A percentile compares a stretch with the other conserved stretches of the same genome.
These are phyloP conservation scores for Pythium brachiatum DNA, from an alignment of 352 stramenopile species.

Conservation along the genomic window DNA sequence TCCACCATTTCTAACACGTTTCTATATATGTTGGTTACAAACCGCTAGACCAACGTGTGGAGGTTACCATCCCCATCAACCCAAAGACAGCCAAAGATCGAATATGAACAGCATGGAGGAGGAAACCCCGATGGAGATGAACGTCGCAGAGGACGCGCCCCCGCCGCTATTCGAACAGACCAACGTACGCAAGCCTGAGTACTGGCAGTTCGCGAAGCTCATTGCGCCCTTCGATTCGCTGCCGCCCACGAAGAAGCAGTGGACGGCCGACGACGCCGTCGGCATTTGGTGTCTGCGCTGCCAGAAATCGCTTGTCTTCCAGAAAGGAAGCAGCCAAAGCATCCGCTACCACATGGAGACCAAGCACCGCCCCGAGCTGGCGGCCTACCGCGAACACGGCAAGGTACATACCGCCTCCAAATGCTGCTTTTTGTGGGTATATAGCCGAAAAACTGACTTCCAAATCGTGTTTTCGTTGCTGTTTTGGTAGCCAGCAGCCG, in stretches of 20 bases:
- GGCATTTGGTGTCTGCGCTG: conserved; percentile 53
- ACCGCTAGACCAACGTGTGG: background rate
- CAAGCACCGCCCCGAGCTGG: conserved; percentile 40
- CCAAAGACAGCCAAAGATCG: background rate
- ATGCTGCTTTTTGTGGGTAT: background rate
- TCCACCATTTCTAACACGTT: background rate
- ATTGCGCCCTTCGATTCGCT: conserved; percentile 29
- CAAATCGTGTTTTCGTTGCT: background rate
- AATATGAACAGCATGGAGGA: no score
- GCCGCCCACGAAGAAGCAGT: conserved; percentile 38
- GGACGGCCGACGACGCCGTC: conserved; percentile 43
- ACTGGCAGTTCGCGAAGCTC: conserved; percentile 48
- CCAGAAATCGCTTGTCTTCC: conserved; percentile 31
- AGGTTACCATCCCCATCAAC: background rate
- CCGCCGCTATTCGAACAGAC: conserved; percentile 44
- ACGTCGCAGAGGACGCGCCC: conserved; percentile 5
- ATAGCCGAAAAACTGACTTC: background rate
- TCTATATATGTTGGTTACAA: conserved; percentile 7
- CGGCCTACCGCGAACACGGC: conserved; percentile 23
- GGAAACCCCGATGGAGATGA: background rate
- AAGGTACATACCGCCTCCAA: conserved; percentile 9
- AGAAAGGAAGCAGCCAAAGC: conserved; percentile 52
- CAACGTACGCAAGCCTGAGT: conserved; percentile 54
- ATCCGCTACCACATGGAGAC: conserved; percentile 65
- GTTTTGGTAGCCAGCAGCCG: background rate